Base-by-base conservation (phyloP, 2,329 filamentous ascomycete genomes). In the Aspergillus luchuensis region DNA sequence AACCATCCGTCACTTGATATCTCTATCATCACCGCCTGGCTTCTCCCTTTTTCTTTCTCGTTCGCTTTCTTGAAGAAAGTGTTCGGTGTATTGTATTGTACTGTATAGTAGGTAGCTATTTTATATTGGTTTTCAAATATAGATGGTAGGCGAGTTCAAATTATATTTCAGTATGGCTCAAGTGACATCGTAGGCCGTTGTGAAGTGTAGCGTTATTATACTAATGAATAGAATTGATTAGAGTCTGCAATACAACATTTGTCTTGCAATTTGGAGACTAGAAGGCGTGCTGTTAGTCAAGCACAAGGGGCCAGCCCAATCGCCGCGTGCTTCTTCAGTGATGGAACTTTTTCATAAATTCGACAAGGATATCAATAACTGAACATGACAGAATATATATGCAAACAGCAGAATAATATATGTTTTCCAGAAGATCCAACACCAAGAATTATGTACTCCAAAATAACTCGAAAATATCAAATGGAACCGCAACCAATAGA, bases 11-110 rank as follows among this genome's bases (percentile, higher is more conserved):
- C 23, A 30, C 41, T 21, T 45, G 41, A 45, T 45, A 45, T 21
- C 41, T 21, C 33, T 36, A 36, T 11, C 41, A 6, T 17, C 15
- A 25, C 17, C 25, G 15, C 30, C 48, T 43, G 45, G 23, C 56
- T 28, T 21, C 45, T 57, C 28, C 19, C 45, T 50, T 49, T 49
- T 25, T 45, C 4, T 23, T 53, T 11, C 43, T 23, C 59, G 49
- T 47, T 58, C 55, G 59, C 43, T 36, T 36, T 57, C 52, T 56
- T 48, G 25, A 30, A 39, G 49, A 59, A 58, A 54, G 59, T 59
- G 41, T 61, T 56, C 43, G 36, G 62, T 67, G 63, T 67, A 67
- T 52, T 67, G 63, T 67, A 67, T 52, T 69, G 65, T 69, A 67
- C 30, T 54, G 33, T 36, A 71, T 69, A 71, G 64, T 71, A 71